phyloP scores from a whole-genome alignment of 805 yeast species.

The Barnettozyma californica region DNA sequence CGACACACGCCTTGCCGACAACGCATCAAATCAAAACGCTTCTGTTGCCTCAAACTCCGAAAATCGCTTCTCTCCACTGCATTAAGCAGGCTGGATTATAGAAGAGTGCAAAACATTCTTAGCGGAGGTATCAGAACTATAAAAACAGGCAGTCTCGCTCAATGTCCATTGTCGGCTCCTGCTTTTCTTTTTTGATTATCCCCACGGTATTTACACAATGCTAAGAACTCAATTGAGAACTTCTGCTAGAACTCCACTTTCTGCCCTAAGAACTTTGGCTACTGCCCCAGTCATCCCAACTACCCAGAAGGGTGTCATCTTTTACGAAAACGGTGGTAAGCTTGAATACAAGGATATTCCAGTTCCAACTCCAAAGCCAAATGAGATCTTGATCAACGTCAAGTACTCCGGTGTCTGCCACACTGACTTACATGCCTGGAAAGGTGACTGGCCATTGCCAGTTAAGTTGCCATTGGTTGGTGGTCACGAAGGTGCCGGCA shows the following conservation, averaged over 20 bases:
- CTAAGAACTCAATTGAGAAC: conserved; percentile 24
- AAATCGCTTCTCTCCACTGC: background rate
- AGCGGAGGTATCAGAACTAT: background rate
- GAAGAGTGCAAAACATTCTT: background rate
- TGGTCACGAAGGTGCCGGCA: conserved; percentile 90
- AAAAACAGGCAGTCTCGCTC: background rate
- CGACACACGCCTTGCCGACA: background rate
- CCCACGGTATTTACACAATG: background rate
- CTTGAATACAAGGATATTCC: conserved; percentile 67
- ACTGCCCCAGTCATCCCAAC: conserved; percentile 40
- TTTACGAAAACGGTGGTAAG: conserved; percentile 61
- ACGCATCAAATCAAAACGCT: background rate
- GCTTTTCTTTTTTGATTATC: background rate
- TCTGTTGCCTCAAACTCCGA: conserved; percentile 2
- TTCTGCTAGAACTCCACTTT: conserved; percentile 12
- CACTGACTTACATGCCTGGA: conserved; percentile 91
- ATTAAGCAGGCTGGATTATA: background rate
- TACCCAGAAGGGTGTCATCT: conserved; percentile 67
- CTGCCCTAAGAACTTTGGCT: conserved; percentile 7
- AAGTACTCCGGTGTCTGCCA: conserved; percentile 91
- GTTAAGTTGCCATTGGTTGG: conserved; percentile 76
- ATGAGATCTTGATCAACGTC: conserved; percentile 75
- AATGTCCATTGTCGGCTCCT: background rate
- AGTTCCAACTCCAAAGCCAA: conserved; percentile 73
- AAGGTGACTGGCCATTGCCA: conserved; percentile 86